phyloP scores from a whole-genome alignment of 805 yeast genomes.

The Kockiozyma suomiensis region DNA sequence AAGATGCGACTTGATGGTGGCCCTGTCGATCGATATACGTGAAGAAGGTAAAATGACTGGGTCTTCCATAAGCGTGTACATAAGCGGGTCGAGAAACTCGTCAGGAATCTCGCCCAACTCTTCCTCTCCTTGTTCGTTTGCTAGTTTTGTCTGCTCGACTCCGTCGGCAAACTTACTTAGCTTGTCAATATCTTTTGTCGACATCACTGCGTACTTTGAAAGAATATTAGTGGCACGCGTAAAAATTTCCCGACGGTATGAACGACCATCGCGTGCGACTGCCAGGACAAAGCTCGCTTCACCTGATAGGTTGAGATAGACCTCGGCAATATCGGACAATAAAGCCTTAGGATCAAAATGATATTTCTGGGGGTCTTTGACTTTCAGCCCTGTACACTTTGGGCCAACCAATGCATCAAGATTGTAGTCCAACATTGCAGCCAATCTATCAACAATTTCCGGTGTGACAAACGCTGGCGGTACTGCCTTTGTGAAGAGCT shows the following conservation, averaged over 20 bases:
- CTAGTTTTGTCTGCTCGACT: constrained; percentile 62
- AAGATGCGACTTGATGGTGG: constrained; percentile 90
- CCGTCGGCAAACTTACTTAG: constrained; percentile 59
- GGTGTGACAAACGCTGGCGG: constrained; percentile 83
- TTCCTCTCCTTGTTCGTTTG: constrained; percentile 50
- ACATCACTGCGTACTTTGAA: constrained; percentile 55
- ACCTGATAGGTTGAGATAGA: constrained; percentile 70
- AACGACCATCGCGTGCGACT: constrained; percentile 89
- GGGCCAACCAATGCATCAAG: constrained; percentile 94
- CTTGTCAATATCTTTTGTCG: constrained; percentile 54
- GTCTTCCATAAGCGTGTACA: constrained; percentile 93
- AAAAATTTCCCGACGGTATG: constrained; percentile 70
- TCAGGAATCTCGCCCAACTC: constrained; percentile 95
- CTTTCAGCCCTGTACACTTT: constrained; percentile 84
- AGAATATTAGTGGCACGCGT: constrained; percentile 71
- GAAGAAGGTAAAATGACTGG: constrained; percentile 95
- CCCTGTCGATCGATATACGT: constrained; percentile 78
- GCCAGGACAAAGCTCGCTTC: constrained; percentile 72
- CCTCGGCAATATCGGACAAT: constrained; percentile 67
- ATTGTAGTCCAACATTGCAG: constrained; percentile 94
- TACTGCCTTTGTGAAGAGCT: constrained; percentile 79
- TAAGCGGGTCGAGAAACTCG: constrained; percentile 93
- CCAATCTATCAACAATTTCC: constrained; percentile 90
- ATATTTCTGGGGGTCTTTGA: constrained; percentile 77
- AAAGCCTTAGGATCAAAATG: constrained; percentile 78